Evolutionary conservation across 2,329 filamentous ascomycete species (phyloP), one percentile per base, ranked within the genome.

Genomic region (Fusarium avenaceum): DNA sequence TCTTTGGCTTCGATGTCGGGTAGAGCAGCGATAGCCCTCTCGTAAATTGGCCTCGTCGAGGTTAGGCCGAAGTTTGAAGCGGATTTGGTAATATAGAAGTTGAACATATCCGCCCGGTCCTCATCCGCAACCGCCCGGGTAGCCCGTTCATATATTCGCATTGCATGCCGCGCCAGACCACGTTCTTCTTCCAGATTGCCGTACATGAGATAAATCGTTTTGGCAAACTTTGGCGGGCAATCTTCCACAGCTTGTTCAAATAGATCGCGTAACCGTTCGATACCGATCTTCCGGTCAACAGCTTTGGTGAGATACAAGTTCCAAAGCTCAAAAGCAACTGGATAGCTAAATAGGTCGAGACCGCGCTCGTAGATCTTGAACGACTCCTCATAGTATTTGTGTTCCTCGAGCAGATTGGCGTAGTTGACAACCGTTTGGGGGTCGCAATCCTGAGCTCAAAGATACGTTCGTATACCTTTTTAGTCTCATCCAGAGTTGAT

Each of bases 11-110:
- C 96, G 65, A 86, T 88, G 79, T 99, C 96, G 0, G 96, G 95
- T 35, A 99, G 84, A n/a, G 94, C 92, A 13, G 93, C 90, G 71
- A 99, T 97, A 38, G 96, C 95, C 57, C 94, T 90, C 81, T 99
- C 96, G 83, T 99, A 99, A 73, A 99, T 99, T 1, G 93, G 91
- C 51, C 96, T 85, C 4, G 96, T 97, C 1, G 96, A 98, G 0
- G 96, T 94, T 51, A 99, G 87, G 32, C 96, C 96, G 75, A 99
- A 99, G 80, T 99, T 99, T 20, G 94, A 97, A 2, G 96, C 96
- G 1, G 94, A 97, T 79, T 99, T 98, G 60, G 95, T 98, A 76
- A 99, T 97, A 83, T 99, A 99, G 77, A 98, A 97, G 79, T 97
- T 96, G 83, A 97, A 99, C 94, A 99, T 97, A 74, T 97, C 94